Percentiles rank a stretch among this genome's conserved stretches.
phyloP scores from a whole-genome alignment of 2,329 filamentous ascomycete genomes.

The Orbilia blumenaviensis region DNA sequence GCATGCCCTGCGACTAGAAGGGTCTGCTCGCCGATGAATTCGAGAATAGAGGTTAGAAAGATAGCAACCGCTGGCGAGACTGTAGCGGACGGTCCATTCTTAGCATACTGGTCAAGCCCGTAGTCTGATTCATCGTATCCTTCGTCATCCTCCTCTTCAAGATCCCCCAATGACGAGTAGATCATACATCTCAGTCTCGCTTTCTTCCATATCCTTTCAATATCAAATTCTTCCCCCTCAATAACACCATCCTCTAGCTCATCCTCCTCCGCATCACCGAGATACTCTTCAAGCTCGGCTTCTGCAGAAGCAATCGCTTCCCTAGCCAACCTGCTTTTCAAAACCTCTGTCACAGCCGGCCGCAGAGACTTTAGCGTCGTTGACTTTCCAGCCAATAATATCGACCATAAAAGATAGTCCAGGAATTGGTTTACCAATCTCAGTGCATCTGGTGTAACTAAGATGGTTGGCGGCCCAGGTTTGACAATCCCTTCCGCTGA shows the following conservation, averaged over 20 bases:
- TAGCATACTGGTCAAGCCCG: conserved; percentile 64
- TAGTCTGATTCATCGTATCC: conserved; percentile 83
- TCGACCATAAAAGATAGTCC: conserved; percentile 90
- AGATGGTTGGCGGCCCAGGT: conserved; percentile 62
- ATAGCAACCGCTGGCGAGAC: conserved; percentile 93
- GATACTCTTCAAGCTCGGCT: conserved; percentile 85
- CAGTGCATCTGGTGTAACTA: conserved; percentile 69
- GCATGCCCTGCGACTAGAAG: conserved; percentile 87
- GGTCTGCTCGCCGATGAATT: conserved; percentile 91
- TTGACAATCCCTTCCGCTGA: conserved; percentile 77
- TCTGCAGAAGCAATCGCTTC: conserved; percentile 84
- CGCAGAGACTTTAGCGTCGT: conserved; percentile 72
- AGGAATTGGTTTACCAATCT: conserved; percentile 88
- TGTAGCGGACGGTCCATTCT: conserved; percentile 61
- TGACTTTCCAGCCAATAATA: conserved; percentile 81
- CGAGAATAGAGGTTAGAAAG: conserved; percentile 91
- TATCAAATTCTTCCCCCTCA: conserved; percentile 74
- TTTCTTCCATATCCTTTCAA: conserved; percentile 94
- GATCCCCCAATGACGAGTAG: conserved; percentile 92
- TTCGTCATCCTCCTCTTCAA: conserved; percentile 98
- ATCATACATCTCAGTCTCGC: conserved; percentile 96
- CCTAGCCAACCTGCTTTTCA: conserved; percentile 87
- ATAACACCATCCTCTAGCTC: conserved; percentile 63
- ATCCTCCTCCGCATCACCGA: conserved; percentile 81
- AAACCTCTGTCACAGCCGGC: conserved; percentile 82